Evolutionary conservation across 768 basidiomycete species (phyloP).

Genomic region (Auricularia cornea): DNA sequence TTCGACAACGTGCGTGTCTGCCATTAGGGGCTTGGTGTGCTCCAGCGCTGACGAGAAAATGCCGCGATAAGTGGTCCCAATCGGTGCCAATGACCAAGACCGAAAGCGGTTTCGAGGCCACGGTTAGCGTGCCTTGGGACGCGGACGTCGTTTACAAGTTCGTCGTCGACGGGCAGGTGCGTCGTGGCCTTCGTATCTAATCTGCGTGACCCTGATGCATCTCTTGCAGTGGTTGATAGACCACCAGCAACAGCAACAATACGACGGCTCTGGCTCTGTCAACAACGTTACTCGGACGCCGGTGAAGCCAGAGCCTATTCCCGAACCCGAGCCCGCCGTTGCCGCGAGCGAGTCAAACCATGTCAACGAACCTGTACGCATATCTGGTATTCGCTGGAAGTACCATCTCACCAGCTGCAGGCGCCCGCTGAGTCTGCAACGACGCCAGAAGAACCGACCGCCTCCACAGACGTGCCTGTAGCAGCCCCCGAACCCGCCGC

Average conservation of each 20-base stretch:
- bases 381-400: background rate
- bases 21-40: conserved; percentile 6
- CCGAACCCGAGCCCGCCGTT: conserved; percentile 3
- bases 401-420: conserved; percentile 1
- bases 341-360: conserved; percentile 5
- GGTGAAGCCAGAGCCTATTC: conserved; percentile 5
- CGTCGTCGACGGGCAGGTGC: conserved; percentile 53
- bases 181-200: background rate
- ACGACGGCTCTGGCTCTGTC: conserved; percentile 52
- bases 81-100: conserved; percentile 48
- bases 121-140: conserved; percentile 50
- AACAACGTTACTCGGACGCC: conserved; percentile 51
- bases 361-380: background rate
- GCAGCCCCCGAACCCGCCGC: too few species aligned
- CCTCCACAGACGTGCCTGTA: too few species aligned
- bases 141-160: conserved; percentile 67
- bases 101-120: conserved; percentile 47
- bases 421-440: background rate
- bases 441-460: conserved; percentile 5
- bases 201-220: background rate
- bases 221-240: conserved; percentile 41
- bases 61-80: conserved; percentile 44
- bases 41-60: conserved; percentile 7
- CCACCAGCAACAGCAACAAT: conserved; percentile 49
- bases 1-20: conserved; percentile 55